phyloP scores from a whole-genome alignment of 2,329 filamentous ascomycete genomes.

The Penicillium sp. region DNA sequence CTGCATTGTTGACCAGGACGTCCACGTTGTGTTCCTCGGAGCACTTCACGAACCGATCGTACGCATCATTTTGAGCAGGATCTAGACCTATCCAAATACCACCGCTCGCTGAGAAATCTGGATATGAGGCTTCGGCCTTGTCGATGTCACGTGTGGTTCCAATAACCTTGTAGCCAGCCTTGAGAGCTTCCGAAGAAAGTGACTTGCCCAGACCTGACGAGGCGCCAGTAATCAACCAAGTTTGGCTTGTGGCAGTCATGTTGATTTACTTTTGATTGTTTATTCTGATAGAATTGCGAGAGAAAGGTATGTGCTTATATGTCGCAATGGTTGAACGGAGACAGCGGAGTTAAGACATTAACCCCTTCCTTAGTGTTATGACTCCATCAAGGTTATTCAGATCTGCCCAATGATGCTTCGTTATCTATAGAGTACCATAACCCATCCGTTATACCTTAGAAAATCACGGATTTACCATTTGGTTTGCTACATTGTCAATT shows the following conservation, averaged over 20 bases:
- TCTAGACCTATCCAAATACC: conserved; percentile 15
- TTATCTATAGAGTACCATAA: not conserved
- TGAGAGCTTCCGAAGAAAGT: conserved; percentile 29
- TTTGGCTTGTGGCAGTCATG: not conserved
- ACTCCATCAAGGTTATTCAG: not conserved
- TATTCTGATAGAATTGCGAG: not conserved
- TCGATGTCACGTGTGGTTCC: conserved; percentile 30
- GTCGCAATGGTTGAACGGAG: not conserved
- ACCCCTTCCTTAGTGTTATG: not conserved
- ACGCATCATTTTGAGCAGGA: not conserved
- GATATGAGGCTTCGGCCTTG: conserved; percentile 2
- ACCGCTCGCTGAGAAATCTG: conserved; percentile 8
- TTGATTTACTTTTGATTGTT: not conserved
- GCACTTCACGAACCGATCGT: not conserved
- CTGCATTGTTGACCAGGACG: conserved; percentile 17
- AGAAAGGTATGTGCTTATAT: not conserved
- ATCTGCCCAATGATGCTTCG: not conserved
- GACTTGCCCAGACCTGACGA: conserved; percentile 36
- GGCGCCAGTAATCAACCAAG: conserved; percentile 35
- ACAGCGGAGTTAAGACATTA: not conserved
- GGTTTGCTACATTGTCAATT: too few relatives aligned
- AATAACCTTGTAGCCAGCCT: conserved; percentile 33
- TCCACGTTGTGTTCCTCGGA: not conserved
- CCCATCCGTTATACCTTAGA: too few relatives aligned
- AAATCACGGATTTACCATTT: too few relatives aligned